phyloP scores from a whole-genome alignment of 257 asterid species.

The Osmanthus fragrans region DNA sequence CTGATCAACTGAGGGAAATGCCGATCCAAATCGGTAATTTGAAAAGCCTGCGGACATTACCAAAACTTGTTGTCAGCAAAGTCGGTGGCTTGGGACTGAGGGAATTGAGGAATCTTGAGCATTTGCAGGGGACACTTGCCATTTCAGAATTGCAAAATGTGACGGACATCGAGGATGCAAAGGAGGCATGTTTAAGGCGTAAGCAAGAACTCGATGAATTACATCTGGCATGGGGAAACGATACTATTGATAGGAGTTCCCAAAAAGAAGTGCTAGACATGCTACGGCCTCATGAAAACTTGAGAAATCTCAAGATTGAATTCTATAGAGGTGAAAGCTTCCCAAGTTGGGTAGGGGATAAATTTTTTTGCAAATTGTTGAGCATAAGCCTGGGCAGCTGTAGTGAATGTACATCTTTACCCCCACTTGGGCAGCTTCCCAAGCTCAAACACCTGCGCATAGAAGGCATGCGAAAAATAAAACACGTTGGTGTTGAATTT shows the following conservation, averaged over 20 bases:
- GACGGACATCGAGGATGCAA: slow-evolving; percentile 46
- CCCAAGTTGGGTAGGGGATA: slow-evolving; percentile 68
- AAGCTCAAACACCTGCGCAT: slow-evolving; percentile 56
- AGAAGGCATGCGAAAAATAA: slow-evolving; percentile 51
- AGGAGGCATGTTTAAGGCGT: slow-evolving; percentile 47
- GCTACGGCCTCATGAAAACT: slow-evolving; percentile 51
- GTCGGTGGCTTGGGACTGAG: slow-evolving; percentile 49
- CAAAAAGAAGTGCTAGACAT: slow-evolving; percentile 51
- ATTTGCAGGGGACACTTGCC: slow-evolving; percentile 51
- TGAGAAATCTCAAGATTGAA: slow-evolving; percentile 52
- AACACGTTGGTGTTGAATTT: slow-evolving; percentile 50
- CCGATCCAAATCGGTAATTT: slow-evolving; percentile 50
- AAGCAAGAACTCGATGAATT: slow-evolving; percentile 47
- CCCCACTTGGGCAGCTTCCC: slow-evolving; percentile 60
- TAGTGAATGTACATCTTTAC: slow-evolving; percentile 47
- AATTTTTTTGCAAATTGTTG: slow-evolving; percentile 38
- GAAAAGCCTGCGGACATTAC: slow-evolving; percentile 50
- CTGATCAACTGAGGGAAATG: slow-evolving; percentile 57
- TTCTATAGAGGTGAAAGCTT: slow-evolving; percentile 44
- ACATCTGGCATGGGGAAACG: slow-evolving; percentile 57
- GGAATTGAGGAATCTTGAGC: slow-evolving; percentile 41
- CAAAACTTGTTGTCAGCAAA: slow-evolving; percentile 51
- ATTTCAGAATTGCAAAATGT: slow-evolving; percentile 62
- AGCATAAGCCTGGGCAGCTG: slow-evolving; percentile 44
- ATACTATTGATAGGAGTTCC: slow-evolving; percentile 24